Evolutionary conservation across 768 basidiomycete genomes (phyloP).

Genomic region (Psilocybe subaeruginosa): DNA sequence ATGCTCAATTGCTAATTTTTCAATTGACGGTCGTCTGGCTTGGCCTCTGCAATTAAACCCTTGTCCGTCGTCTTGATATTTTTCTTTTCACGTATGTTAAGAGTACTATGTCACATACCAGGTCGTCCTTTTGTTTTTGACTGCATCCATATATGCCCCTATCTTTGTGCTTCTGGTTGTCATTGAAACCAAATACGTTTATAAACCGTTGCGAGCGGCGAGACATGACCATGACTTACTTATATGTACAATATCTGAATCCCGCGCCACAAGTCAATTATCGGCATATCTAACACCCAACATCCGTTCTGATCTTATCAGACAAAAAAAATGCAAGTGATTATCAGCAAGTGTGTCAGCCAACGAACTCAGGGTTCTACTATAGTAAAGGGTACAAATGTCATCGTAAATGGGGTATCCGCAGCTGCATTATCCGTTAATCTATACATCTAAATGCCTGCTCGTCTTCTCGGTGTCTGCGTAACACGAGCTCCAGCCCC

Average conservation of each 20-base stretch:
- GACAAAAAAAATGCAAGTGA: background rate
- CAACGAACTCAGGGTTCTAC: background rate
- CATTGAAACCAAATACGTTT: slow-evolving; percentile 3
- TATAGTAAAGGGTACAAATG: background rate
- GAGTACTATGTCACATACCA: background rate
- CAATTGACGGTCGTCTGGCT: background rate
- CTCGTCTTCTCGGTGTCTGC: slow-evolving; percentile 76
- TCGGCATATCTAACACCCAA: background rate
- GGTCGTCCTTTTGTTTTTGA: background rate
- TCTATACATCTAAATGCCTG: slow-evolving; percentile 55
- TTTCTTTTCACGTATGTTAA: background rate
- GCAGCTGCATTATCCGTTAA: background rate
- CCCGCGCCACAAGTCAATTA: background rate
- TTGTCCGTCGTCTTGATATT: background rate
- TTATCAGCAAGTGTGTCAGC: background rate
- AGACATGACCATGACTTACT: background rate
- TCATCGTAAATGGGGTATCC: background rate
- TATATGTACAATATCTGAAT: background rate
- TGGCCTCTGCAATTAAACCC: background rate
- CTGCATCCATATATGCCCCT: background rate
- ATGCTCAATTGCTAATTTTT: background rate
- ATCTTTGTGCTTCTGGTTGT: background rate
- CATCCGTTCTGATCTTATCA: background rate
- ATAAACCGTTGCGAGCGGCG: background rate
- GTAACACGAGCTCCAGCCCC: slow-evolving; percentile 64